Evolutionary conservation across 2,329 filamentous ascomycete genomes (phyloP).

Genomic region (Cytospora schulzeri): DNA sequence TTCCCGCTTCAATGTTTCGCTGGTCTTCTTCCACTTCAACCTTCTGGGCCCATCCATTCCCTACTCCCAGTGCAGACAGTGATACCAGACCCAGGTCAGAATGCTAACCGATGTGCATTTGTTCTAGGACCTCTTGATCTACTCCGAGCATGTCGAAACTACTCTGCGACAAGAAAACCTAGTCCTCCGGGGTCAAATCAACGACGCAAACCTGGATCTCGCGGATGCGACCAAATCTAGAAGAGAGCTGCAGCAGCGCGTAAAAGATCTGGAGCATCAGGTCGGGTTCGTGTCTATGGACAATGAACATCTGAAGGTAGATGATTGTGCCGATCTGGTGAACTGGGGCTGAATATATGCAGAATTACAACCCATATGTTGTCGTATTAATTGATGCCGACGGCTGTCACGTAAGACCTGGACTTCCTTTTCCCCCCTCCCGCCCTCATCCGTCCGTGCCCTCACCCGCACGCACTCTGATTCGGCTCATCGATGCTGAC

Average conservation of each 20-base stretch:
- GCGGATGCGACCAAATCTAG: conserved; percentile 50
- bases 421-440: too few relatives aligned
- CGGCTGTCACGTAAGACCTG: conserved; percentile 40
- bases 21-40: background rate
- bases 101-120: background rate
- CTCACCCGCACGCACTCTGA: background rate
- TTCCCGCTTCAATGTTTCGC: too few relatives aligned
- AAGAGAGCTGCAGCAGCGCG: conserved; percentile 52
- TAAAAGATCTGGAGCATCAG: conserved; percentile 44
- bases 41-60: background rate
- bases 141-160: conserved; percentile 48
- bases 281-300: conserved; percentile 41
- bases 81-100: background rate
- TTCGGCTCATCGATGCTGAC: background rate
- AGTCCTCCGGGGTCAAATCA: conserved; percentile 44
- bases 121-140: conserved; percentile 51
- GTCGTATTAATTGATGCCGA: conserved; percentile 65
- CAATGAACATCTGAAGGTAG: conserved; percentile 51
- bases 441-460: conserved; percentile 22
- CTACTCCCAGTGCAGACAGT: background rate
- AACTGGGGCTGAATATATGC: conserved; percentile 30
- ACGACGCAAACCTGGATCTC: conserved; percentile 52
- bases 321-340: conserved; percentile 26
- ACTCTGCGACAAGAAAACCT: conserved; percentile 48
- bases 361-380: conserved; percentile 62